These are phyloP conservation scores for Agastache rugosa DNA, from an alignment of 257 asterid species.

Conservation along the genomic window DNA sequence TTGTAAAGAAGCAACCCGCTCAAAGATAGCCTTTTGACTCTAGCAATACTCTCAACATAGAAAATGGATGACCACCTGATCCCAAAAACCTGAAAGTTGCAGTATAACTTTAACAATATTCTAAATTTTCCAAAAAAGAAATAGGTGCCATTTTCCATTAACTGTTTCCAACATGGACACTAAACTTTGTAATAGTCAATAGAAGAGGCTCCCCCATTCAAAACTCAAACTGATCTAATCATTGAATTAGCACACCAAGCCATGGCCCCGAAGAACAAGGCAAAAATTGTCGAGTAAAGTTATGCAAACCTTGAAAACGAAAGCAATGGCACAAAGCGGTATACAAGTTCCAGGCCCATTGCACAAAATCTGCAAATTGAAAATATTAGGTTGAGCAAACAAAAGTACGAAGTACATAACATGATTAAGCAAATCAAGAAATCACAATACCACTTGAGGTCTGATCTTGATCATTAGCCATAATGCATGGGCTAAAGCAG, in stretches of 20 bases:
- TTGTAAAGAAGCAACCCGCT: slow-evolving; percentile 85
- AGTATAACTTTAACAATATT: slow-evolving; percentile 3
- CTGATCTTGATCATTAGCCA: slow-evolving; percentile 92
- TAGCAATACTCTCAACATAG: slow-evolving; percentile 94
- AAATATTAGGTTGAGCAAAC: slow-evolving; percentile 7
- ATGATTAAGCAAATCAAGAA: slow-evolving; percentile 13
- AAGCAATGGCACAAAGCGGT: slow-evolving; percentile 77
- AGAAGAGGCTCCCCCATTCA: background rate
- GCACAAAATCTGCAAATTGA: slow-evolving; percentile 68
- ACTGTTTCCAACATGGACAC: background rate
- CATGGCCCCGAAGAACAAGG: slow-evolving; percentile 31
- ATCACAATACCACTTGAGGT: slow-evolving; percentile 82
- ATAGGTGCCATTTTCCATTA: background rate
- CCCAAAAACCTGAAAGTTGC: slow-evolving; percentile 66
- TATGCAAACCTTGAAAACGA: slow-evolving; percentile 72
- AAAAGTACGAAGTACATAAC: background rate
- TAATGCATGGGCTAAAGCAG: slow-evolving; percentile 80
- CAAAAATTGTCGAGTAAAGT: background rate
- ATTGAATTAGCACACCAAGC: slow-evolving; percentile 1
- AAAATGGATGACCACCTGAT: slow-evolving; percentile 86
- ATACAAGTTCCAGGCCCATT: slow-evolving; percentile 98
- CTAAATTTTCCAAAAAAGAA: slow-evolving; percentile 15
- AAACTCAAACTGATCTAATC: slow-evolving; percentile 8
- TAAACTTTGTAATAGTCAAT: background rate
- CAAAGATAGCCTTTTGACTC: slow-evolving; percentile 87